These are phyloP conservation scores for Herpetomonas samuelpessoai DNA, from an alignment of 208 protist genomes.

Conservation along the genomic window DNA sequence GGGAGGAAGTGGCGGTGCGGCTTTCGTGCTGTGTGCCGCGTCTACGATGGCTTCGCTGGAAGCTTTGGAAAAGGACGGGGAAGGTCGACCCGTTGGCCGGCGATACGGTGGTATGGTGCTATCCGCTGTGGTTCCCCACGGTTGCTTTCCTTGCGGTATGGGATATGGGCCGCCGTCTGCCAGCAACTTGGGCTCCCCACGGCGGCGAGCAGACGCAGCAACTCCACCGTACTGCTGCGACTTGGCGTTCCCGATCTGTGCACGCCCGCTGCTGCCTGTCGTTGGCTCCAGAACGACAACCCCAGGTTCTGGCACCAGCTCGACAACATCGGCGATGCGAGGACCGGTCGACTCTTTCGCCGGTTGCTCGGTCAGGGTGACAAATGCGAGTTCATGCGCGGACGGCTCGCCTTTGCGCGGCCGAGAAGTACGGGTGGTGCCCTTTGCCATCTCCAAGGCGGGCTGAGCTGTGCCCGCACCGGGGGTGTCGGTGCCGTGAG, in stretches of 20 bases:
- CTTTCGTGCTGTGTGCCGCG: not conserved
- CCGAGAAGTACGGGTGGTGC: not conserved
- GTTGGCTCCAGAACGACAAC: conserved; percentile 15
- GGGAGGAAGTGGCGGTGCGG: not conserved
- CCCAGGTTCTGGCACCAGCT: conserved; percentile 24
- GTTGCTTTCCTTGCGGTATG: conserved; percentile 32
- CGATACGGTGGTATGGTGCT: not conserved
- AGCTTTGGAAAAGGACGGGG: too few species aligned
- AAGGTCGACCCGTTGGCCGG: too few species aligned
- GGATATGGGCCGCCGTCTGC: conserved; percentile 57
- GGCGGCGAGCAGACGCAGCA: not conserved
- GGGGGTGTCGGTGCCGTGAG: not conserved
- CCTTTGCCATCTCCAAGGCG: not conserved
- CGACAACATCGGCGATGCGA: not conserved
- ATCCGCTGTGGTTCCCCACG: conserved; percentile 9
- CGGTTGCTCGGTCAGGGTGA: not conserved
- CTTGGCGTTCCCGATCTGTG: not conserved
- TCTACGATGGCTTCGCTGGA: not conserved
- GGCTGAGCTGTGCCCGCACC: too few species aligned
- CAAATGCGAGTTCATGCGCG: not conserved
- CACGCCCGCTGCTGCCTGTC: not conserved
- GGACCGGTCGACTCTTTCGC: not conserved
- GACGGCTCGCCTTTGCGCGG: not conserved
- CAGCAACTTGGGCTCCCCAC: conserved; percentile 20
- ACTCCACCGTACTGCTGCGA: too few species aligned